Evolutionary conservation across 2,329 filamentous ascomycete species (phyloP), one percentile per base, ranked within the genome.

Genomic region (Plenodomus tracheiphilus): DNA sequence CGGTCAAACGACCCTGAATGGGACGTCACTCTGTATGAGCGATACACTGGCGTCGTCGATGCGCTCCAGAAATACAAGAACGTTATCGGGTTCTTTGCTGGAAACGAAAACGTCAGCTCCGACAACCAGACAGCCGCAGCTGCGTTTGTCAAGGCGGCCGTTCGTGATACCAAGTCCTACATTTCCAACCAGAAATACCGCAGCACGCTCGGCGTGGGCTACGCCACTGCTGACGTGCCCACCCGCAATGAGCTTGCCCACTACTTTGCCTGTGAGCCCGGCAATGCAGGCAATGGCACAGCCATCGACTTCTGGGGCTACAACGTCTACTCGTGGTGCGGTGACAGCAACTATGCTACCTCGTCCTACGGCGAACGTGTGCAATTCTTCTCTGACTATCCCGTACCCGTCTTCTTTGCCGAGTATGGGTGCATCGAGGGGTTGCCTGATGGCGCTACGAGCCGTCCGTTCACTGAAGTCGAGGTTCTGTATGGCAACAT

Each of bases 291-390:
- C 10, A 71, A 70, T 44, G 77, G 79, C 7, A 76, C 77, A 64
- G 74, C 87, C 51, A 96, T 97, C 59, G 94, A 99, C 75, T 97
- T 94, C 81, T 97, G 92, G 89, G 94, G 94, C 49, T 97, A 97
- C 86, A 99, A 99, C 80, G 96, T 97, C 76, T 99, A 97, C 82
- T 95, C 92, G 38, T 99, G 94, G 94, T 99, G 94, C 72, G 94
- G 93, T 59, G 74, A 91, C 63, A 95, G 89, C 71, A 84, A 78
- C 68, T 94, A 88, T 77, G 66, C 79, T 25, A 68, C 79, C 43
- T 97, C 94, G 0, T 89, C 89, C 36, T 99, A 94, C 76, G 80
- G 86, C 58, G 81, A 85, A 52, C 88, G 93, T 72, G 91, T 91
- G 57, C 73, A 89, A 47, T 94, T 96, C 78, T 97, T 96, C 80